Evolutionary conservation across 2,329 filamentous ascomycete species (phyloP), one percentile per base, ranked within the genome.

Genomic region (Claviceps cyperi): DNA sequence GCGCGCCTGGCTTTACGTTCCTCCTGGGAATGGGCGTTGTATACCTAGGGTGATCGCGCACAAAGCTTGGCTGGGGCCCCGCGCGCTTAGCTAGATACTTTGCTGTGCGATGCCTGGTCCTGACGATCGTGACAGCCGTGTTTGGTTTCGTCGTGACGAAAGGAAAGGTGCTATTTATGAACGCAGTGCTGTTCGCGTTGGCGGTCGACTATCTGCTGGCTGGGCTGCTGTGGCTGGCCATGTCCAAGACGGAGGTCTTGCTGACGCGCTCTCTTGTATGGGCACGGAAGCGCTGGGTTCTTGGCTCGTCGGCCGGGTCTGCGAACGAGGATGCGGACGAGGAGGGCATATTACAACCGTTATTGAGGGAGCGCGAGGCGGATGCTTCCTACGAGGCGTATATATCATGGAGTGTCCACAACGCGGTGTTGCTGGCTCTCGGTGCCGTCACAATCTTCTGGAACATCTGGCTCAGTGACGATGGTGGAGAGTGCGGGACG

Each of bases 1-100:
- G 70, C 58, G 70, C 65, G 1, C 61, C 70, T 0, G 70, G 70
- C 7, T 72, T 73, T 53, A 68, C 66, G 0, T 67, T 73, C 38
- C 58, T 73, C n/a, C 59, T 73, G 4, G 71, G 70, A 22, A 64
- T 71, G 56, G 71, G 71, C 7, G 60, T 71, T 9, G 70, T 67
- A 0, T 72, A 71, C 52, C 68, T 73, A 13, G 64, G 68, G 4
- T 60, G 63, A n/a, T 71, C 70, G 24, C 64, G 70, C 4, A 57
- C 59, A 14, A 59, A 56, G 14, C 59, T 70, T 2, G 68, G 68
- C 0, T 73, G 70, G 70, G 58, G 63, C 5, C 44, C 59, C 1
- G 24, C 46, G 5, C 57, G 59, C 13, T 64, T 73, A 53, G 57
- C 58, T 0, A 54, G 60, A 22, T 71, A 73, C 53, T 70, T 72